Evolutionary conservation across 371 early-diverging fungal genomes (phyloP), one percentile per base, ranked within the genome.

Genomic region (Haplosporangium sp.): DNA sequence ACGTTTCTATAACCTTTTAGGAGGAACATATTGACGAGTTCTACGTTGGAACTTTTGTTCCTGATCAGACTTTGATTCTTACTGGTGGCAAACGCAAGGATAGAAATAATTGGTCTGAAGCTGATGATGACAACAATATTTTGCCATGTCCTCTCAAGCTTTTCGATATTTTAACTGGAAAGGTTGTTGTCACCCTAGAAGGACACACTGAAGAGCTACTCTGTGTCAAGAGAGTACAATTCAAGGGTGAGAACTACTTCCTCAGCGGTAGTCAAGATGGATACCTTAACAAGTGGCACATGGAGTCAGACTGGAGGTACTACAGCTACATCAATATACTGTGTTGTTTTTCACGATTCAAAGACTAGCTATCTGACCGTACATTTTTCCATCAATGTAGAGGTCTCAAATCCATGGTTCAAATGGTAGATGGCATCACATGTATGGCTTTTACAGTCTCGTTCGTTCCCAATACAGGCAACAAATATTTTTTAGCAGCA

Each of bases 361-460:
- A 50, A 1, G 50, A 6, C 50, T n/a, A 15, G 7, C 10, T 7
- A 17, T 39, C 59, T 59, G 8, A 59, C 59, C 2, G 6, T 17
- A 0, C 27, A 27, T 0, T 59, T 3, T 59, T 40, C 17, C 17
- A 35, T 40, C 39, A 61, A 35, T 61, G 13, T 71, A 88, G 88
- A 15, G 89, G 89, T 38, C 76, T 93, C 20, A 38, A 89, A 34
- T 85, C 86, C 8, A 81, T 87, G 44, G 90, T 83, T 4, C 85
- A 85, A 58, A 91, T 97, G 88, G 84, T 84, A 37, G 97, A 97
- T 59, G 93, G 93, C 13, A 85, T 92, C 13, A 96, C 96, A 0
- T 96, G 96, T 84, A 97, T 97, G 96, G 96, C 95, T 6, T 97
- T 97, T 84, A 95, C 93, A 0, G 92, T 95, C 3, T 93, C 96